A percentile compares a stretch with the other conserved stretches of the same genome.
Conservation (phyloP, 2,329 filamentous ascomycete genomes). For the Penicillium concentricum region DNA sequence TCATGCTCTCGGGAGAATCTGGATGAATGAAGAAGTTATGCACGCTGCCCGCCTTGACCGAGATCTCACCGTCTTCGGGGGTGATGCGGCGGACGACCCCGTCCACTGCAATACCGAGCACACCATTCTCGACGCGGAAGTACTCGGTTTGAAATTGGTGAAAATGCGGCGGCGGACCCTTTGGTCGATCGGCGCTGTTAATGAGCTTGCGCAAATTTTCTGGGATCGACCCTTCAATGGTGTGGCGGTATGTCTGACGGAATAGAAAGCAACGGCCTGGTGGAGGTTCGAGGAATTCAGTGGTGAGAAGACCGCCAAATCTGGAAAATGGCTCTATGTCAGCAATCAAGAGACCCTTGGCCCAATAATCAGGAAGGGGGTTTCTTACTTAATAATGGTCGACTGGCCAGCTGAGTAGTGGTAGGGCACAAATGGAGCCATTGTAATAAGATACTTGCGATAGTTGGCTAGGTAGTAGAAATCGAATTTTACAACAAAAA, state of each 20-base stretch:
- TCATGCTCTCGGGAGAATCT: slow-evolving; percentile 14
- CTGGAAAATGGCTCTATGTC: background rate
- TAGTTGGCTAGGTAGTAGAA: background rate
- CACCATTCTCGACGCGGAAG: slow-evolving; percentile 14
- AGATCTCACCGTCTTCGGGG: slow-evolving; percentile 6
- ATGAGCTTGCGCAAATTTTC: slow-evolving; percentile 3
- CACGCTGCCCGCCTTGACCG: slow-evolving; percentile 6
- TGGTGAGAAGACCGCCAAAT: slow-evolving; percentile 13
- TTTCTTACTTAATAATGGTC: background rate
- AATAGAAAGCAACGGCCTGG: slow-evolving; percentile 11
- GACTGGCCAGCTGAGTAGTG: background rate
- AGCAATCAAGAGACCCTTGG: background rate
- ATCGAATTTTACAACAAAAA: background rate
- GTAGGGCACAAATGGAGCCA: background rate
- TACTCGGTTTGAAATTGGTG: slow-evolving; percentile 18
- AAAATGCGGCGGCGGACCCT: slow-evolving; percentile 13
- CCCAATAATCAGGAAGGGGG: background rate
- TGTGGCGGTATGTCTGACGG: slow-evolving; percentile 10
- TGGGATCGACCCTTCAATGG: background rate
- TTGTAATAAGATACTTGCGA: background rate
- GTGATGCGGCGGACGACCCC: slow-evolving; percentile 4
- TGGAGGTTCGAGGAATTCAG: slow-evolving; percentile 12
- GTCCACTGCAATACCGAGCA: slow-evolving; percentile 7
- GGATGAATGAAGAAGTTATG: slow-evolving; percentile 15
- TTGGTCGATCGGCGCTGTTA: slow-evolving; percentile 4